A percentile compares a stretch with the other conserved stretches of the same genome.
phyloP scores from a whole-genome alignment of 169 alveolate species.

The Theileria annulata region DNA sequence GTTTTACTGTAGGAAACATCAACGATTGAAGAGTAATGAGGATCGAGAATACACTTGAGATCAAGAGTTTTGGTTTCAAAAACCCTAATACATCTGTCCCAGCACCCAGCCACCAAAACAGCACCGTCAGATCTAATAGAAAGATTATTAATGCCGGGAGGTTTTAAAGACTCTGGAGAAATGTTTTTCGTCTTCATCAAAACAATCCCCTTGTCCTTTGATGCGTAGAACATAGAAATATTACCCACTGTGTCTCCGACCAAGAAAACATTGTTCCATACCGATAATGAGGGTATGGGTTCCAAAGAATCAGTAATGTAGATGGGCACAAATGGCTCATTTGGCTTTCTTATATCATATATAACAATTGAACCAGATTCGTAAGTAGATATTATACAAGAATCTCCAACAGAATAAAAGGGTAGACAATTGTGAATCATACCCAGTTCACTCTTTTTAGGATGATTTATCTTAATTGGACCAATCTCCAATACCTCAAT shows the following conservation, averaged over 20 bases:
- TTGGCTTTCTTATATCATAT: slow-evolving; percentile 36
- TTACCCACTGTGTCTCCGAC: slow-evolving; percentile 61
- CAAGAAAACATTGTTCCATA: slow-evolving; percentile 41
- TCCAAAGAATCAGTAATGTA: slow-evolving; percentile 23
- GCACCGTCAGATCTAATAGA: slow-evolving; percentile 48
- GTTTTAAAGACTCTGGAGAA: neutral
- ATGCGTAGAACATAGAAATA: slow-evolving; percentile 39
- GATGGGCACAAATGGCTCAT: slow-evolving; percentile 9
- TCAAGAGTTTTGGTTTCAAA: slow-evolving; percentile 46
- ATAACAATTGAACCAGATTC: slow-evolving; percentile 53
- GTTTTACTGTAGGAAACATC: slow-evolving; percentile 22
- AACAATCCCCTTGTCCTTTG: slow-evolving; percentile 11
- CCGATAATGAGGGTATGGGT: slow-evolving; percentile 40
- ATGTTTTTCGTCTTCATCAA: slow-evolving; percentile 11
- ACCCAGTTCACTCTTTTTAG: slow-evolving; percentile 35
- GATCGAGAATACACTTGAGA: slow-evolving; percentile 21
- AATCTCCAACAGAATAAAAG: slow-evolving; percentile 16
- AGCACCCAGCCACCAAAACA: slow-evolving; percentile 53
- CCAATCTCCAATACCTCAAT: neutral
- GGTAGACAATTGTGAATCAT: slow-evolving; percentile 43
- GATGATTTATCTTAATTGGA: slow-evolving; percentile 7
- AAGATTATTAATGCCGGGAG: slow-evolving; percentile 38
- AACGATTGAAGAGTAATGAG: slow-evolving; percentile 35
- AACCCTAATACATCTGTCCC: slow-evolving; percentile 49
- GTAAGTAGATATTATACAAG: slow-evolving; percentile 31